These are phyloP conservation scores for Trichoderma harzianum DNA, from an alignment of 2,329 filamentous ascomycete species.

Conservation along the genomic window DNA sequence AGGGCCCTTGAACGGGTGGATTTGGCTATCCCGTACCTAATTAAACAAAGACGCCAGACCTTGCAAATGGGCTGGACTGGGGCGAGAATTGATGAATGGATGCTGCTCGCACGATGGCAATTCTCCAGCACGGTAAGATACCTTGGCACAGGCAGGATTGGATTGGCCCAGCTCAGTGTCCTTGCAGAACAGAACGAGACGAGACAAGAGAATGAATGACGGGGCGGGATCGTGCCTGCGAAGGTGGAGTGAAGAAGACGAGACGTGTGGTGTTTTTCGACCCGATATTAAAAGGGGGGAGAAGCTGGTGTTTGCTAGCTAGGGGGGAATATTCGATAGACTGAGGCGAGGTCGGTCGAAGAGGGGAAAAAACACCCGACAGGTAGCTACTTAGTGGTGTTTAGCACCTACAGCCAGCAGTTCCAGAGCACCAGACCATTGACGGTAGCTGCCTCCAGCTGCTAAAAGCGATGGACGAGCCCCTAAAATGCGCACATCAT, in stretches of 20 bases:
- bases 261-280: slow-evolving; percentile 1
- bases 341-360: background rate
- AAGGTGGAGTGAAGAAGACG: background rate
- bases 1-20: slow-evolving; percentile 10
- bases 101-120: background rate
- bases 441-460: background rate
- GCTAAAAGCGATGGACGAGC: background rate
- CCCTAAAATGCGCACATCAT: background rate
- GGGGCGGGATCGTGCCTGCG: background rate
- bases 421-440: background rate
- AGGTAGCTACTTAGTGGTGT: background rate
- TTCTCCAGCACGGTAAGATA: too few species aligned
- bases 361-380: background rate
- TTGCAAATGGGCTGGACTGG: background rate
- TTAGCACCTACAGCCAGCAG: background rate
- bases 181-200: background rate
- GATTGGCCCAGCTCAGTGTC: background rate
- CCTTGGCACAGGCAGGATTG: background rate
- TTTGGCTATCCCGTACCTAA: slow-evolving; percentile 14
- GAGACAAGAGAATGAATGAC: background rate
- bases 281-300: background rate
- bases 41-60: slow-evolving; percentile 15
- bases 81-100: background rate
- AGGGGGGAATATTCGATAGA: background rate
- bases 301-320: background rate